Base-by-base conservation (phyloP, 371 early-diverging fungal species). In the Mucor plumbeus region DNA sequence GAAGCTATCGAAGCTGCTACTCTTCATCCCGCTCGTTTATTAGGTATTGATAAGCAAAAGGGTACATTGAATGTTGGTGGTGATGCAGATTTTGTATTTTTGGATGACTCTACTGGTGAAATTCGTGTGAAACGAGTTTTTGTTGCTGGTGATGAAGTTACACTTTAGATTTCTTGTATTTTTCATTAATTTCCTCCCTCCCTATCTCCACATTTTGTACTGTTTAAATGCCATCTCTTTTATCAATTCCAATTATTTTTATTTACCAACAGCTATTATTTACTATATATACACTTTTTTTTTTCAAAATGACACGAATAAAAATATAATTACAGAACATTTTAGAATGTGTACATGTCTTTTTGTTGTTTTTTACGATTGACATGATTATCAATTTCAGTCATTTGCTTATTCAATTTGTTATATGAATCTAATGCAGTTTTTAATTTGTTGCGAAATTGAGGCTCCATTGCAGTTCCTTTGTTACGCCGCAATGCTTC, bases 1-100 rank as follows among this genome's bases (percentile, higher is more conserved):
- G 93, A 95, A 73, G 95, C 94, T 14, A 76, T 95, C 57, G 94
- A 95, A 68, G 92, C 92, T 31, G 95, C 93, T 7, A 94, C 94
- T 0, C 68, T 94, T 60, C 92, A 93, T 68, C 94, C 95, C 4
- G 95, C 95, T 14, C 85, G 87, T 65, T 70, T 87, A 58, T 76
- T 95, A 59, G 93, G 92, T 17, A 91, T 95, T 47, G 76, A 84
- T 44, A 74, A 88, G 57, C 71, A 78, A 33, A 95, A 94, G 72
- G 95, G 95, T 50, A 90, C 91, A 4, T 73, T 95, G 60, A 79
- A 83, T 55, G 83, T 83, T 36, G 93, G 93, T 36, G 90, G 90
- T 14, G 95, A 95, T 78, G 95, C 95, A 0, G 94, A 94, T 71
- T 71, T 95, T 34, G 82, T 93, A 10, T 84, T 95, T 65, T 80